These are phyloP conservation scores for Axilococcus clingmanii DNA, from an alignment of 139 green algal species.

Conservation along the genomic window DNA sequence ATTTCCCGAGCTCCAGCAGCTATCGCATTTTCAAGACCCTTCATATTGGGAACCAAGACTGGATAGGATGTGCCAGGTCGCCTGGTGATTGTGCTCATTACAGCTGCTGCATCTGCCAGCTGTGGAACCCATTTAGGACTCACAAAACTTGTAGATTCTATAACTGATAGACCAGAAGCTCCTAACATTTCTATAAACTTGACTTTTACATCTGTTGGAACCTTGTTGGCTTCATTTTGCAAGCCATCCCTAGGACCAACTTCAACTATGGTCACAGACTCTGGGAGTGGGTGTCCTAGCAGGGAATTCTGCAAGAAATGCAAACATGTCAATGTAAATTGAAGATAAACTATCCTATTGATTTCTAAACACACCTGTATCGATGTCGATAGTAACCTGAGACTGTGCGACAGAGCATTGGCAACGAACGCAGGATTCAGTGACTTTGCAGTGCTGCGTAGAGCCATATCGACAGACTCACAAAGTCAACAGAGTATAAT, in stretches of 20 bases:
- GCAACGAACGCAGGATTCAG: too few species aligned
- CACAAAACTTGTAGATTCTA: slow-evolving; percentile 86
- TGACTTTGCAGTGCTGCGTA: too few species aligned
- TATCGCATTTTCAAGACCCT: slow-evolving; percentile 72
- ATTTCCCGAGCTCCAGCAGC: slow-evolving; percentile 69
- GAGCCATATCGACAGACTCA: too few species aligned
- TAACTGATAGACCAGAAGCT: slow-evolving; percentile 41
- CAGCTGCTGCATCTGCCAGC: slow-evolving; percentile 67
- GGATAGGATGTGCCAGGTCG: slow-evolving; percentile 48
- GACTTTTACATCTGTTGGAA: slow-evolving; percentile 62
- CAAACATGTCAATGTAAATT: too few species aligned
- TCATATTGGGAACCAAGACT: slow-evolving; percentile 80
- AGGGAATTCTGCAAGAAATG: not conserved
- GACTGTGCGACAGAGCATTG: too few species aligned
- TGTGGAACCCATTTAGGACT: slow-evolving; percentile 86
- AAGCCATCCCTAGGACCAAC: slow-evolving; percentile 80
- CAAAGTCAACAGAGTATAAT: too few species aligned
- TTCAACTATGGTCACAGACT: slow-evolving; percentile 58
- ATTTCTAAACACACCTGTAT: too few species aligned
- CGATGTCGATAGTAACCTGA: too few species aligned
- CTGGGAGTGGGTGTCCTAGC: slow-evolving; percentile 22
- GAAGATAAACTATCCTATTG: too few species aligned
- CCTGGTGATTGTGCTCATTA: slow-evolving; percentile 46
- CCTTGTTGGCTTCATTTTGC: slow-evolving; percentile 68
- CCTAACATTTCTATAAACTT: slow-evolving; percentile 57